Conservation (phyloP, 345 rosid genomes). For the Tarenaya hassleriana region DNA sequence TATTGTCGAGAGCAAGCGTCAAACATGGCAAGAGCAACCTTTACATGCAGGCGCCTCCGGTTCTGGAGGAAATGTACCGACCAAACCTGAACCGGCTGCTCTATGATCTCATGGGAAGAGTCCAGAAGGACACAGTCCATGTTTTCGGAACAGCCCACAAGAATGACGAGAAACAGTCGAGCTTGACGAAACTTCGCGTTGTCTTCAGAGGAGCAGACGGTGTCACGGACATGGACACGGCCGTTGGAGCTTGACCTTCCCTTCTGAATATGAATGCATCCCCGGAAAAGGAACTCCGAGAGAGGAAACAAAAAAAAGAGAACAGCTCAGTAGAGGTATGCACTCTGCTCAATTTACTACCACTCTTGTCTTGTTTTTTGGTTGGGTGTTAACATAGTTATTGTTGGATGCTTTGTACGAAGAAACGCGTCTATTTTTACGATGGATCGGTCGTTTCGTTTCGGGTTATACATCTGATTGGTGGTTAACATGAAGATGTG, state of each 20-base stretch:
- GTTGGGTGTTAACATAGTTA: too few relatives aligned
- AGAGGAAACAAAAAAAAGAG: not conserved
- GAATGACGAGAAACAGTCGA: slow-evolving; percentile 52
- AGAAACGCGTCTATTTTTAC: too few relatives aligned
- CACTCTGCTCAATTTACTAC: too few relatives aligned
- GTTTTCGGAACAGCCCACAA: slow-evolving; percentile 48
- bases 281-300: too few relatives aligned
- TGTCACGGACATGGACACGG: slow-evolving; percentile 70
- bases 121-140: slow-evolving; percentile 43
- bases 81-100: slow-evolving; percentile 55
- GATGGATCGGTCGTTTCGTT: too few relatives aligned
- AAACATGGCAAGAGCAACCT: slow-evolving; percentile 51
- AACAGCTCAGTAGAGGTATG: too few relatives aligned
- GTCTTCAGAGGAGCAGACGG: slow-evolving; percentile 69
- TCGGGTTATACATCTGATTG: too few relatives aligned
- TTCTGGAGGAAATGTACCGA: slow-evolving; percentile 82
- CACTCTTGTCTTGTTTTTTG: too few relatives aligned
- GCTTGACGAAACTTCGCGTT: slow-evolving; percentile 52
- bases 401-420: too few relatives aligned
- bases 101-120: slow-evolving; percentile 73
- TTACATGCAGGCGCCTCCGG: slow-evolving; percentile 95
- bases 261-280: not conserved
- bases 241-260: slow-evolving; percentile 55
- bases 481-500: too few relatives aligned
- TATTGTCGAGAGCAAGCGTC: slow-evolving; percentile 67